Evolutionary conservation across 2,329 filamentous ascomycete genomes (phyloP).

Genomic region (Huntiella decipiens): DNA sequence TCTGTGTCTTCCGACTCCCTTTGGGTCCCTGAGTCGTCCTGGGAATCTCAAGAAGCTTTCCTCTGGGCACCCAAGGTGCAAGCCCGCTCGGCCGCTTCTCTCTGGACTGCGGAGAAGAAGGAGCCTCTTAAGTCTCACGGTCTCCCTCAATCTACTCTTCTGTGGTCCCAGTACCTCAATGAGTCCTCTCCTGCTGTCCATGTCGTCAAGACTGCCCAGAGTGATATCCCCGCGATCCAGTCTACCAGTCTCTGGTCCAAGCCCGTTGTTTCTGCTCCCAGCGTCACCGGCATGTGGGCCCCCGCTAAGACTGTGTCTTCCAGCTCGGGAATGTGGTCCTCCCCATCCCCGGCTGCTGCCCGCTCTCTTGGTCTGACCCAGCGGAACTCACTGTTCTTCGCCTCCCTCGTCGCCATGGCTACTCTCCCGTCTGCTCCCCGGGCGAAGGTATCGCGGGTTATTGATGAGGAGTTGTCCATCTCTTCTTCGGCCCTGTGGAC

Average conservation of each 20-base stretch:
- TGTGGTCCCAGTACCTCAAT: slow-evolving; percentile 11
- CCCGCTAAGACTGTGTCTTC: neutral
- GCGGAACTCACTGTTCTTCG: slow-evolving; percentile 9
- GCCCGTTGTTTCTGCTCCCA: neutral
- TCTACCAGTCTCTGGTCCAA: neutral
- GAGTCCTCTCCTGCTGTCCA: neutral
- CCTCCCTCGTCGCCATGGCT: neutral
- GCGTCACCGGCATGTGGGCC: slow-evolving; percentile 15
- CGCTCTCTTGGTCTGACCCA: slow-evolving; percentile 7
- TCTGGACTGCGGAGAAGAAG: slow-evolving; percentile 4
- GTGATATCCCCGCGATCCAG: neutral
- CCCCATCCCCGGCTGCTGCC: neutral
- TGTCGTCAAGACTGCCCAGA: slow-evolving; percentile 1
- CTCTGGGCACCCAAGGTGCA: slow-evolving; percentile 6
- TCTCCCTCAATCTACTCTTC: slow-evolving; percentile 5
- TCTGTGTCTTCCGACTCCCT: slow-evolving; percentile 4
- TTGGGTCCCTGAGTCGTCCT: slow-evolving; percentile 1
- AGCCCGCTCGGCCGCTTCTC: neutral
- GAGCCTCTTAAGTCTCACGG: neutral
- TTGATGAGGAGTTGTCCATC: slow-evolving; percentile 3
- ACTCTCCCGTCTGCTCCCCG: neutral
- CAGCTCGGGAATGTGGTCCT: slow-evolving; percentile 3
- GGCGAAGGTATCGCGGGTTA: slow-evolving; percentile 3
- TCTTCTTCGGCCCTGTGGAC: slow-evolving; percentile 8
- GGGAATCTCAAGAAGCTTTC: slow-evolving; percentile 15